Percentiles rank a stretch among this genome's conserved stretches.
Conservation (phyloP, 371 early-diverging fungal species). For the Saksenaea vasiformis region DNA sequence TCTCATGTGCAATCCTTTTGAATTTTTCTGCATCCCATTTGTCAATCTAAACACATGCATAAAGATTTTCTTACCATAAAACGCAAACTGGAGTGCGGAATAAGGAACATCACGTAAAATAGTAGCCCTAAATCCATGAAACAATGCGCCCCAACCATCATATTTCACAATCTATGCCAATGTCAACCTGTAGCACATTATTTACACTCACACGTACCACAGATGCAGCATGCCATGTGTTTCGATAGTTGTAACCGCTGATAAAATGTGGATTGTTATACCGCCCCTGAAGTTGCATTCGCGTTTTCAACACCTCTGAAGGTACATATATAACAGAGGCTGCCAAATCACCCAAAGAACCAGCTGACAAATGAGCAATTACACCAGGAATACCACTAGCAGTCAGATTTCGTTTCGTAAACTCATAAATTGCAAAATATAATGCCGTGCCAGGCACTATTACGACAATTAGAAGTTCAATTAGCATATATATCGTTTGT, state of each 20-base stretch:
- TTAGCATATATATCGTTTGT: conserved; percentile 6
- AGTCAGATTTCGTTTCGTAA: conserved; percentile 65
- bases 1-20: conserved; percentile 43
- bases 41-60: not conserved
- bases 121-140: conserved; percentile 69
- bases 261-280: conserved; percentile 78
- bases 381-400: conserved; percentile 60
- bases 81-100: conserved; percentile 73
- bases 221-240: conserved; percentile 71
- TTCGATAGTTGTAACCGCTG: conserved; percentile 75
- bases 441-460: conserved; percentile 67
- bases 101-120: conserved; percentile 74
- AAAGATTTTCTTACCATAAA: conserved; percentile 54
- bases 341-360: conserved; percentile 72
- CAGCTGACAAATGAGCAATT: conserved; percentile 69
- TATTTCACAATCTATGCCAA: conserved; percentile 57
- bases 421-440: conserved; percentile 80
- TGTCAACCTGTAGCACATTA: not conserved
- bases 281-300: conserved; percentile 80
- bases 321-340: conserved; percentile 81
- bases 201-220: conserved; percentile 44
- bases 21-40: conserved; percentile 40
- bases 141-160: conserved; percentile 65
- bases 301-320: conserved; percentile 78
- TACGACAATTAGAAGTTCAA: not conserved